Percentiles rank a stretch among this genome's conserved stretches.
Conservation (phyloP, 805 yeast genomes). For the Candida anglica region DNA sequence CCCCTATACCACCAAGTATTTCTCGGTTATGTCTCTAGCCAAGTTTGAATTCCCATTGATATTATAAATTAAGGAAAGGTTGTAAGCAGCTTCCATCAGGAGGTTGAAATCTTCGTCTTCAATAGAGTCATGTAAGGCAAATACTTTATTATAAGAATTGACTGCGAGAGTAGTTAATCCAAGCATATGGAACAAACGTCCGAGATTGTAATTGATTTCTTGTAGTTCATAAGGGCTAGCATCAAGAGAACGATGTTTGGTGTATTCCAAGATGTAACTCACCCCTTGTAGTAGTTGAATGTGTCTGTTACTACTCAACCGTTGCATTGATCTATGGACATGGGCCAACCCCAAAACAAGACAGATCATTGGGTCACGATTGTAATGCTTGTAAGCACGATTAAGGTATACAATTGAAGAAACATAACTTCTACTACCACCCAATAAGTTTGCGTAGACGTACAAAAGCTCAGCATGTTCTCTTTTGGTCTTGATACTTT, state of each 20-base stretch:
- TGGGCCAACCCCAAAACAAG: conserved; percentile 75
- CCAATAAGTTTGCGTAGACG: conserved; percentile 76
- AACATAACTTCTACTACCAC: conserved; percentile 76
- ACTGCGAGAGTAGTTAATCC: conserved; percentile 76
- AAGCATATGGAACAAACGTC: conserved; percentile 77
- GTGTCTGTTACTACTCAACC: conserved; percentile 82
- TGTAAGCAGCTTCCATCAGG: conserved; percentile 80
- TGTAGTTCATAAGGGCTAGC: conserved; percentile 51
- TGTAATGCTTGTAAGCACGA: conserved; percentile 63
- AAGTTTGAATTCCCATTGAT: conserved; percentile 66
- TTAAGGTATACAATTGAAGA: conserved; percentile 78
- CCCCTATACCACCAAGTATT: conserved; percentile 44
- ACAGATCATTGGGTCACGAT: conserved; percentile 75
- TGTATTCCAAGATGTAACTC: conserved; percentile 71
- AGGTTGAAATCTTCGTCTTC: conserved; percentile 54
- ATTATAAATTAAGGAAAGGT: conserved; percentile 70
- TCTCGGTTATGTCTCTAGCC: conserved; percentile 62
- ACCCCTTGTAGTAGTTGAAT: conserved; percentile 85
- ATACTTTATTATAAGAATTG: conserved; percentile 66
- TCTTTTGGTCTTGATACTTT: conserved; percentile 15
- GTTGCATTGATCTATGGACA: conserved; percentile 86
- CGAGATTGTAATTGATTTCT: conserved; percentile 81
- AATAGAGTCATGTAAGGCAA: conserved; percentile 34
- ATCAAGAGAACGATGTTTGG: conserved; percentile 40
- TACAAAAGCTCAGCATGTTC: conserved; percentile 64